Conservation (phyloP, 1,139 yeast species). For the Magnusiomyces ingens region DNA sequence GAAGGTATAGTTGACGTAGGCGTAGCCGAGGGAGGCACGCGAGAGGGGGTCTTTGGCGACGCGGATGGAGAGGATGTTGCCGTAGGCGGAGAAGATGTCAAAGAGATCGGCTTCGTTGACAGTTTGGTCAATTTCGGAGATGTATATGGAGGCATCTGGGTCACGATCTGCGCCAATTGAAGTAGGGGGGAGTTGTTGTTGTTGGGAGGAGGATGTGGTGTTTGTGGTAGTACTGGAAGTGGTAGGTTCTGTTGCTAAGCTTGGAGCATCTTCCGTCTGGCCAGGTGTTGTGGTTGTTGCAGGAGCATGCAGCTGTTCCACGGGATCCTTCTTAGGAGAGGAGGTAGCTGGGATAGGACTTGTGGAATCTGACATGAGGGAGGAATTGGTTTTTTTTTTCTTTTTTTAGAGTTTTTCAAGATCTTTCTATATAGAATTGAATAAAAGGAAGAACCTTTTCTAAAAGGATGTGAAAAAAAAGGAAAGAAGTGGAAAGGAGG, state of each 20-base stretch:
- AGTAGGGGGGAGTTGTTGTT: not conserved
- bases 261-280: not conserved
- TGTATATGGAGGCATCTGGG: conserved; percentile 11
- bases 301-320: not conserved
- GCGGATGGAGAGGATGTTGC: conserved; percentile 80
- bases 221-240: not conserved
- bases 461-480: not conserved
- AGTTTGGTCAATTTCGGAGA: conserved; percentile 14
- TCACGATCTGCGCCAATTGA: not conserved
- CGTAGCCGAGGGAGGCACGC: conserved; percentile 85
- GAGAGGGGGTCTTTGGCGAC: conserved; percentile 88
- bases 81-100: conserved; percentile 77
- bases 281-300: not conserved
- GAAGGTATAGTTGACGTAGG: conserved; percentile 82
- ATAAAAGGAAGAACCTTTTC: not conserved
- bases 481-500: conserved; percentile 1
- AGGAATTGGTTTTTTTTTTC: not conserved
- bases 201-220: not conserved
- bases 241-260: not conserved
- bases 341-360: not conserved
- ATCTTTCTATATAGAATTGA: not conserved
- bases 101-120: conserved; percentile 24
- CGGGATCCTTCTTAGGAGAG: not conserved
- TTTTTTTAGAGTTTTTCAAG: not conserved
- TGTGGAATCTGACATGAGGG: not conserved